Conservation (phyloP, 257 asterid genomes). For the Solanum ossicruentum region DNA sequence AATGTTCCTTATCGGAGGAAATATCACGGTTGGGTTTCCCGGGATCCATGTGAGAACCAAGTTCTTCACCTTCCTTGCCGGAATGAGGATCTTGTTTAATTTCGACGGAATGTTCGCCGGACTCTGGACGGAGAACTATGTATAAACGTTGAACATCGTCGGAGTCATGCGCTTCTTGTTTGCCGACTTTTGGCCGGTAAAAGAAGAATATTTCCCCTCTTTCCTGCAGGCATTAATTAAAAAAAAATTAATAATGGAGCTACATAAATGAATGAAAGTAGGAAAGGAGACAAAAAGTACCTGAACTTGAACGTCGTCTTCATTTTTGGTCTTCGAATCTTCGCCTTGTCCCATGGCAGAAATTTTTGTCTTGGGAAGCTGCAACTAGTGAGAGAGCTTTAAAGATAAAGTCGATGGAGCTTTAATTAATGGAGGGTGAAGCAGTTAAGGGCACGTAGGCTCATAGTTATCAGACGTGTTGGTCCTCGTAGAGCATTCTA, state of each 20-base stretch:
- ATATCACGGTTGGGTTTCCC: background rate
- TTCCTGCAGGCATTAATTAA: slow-evolving; percentile 16
- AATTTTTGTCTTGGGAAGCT: background rate
- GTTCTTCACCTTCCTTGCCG: slow-evolving; percentile 31
- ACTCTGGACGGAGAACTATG: slow-evolving; percentile 61
- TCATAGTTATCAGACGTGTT: background rate
- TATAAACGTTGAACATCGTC: slow-evolving; percentile 62
- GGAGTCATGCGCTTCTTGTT: slow-evolving; percentile 40
- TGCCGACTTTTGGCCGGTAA: slow-evolving; percentile 57
- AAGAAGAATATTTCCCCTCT: slow-evolving; percentile 77
- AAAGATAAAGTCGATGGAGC: background rate
- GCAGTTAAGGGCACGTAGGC: background rate
- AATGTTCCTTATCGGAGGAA: background rate
- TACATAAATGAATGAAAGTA: background rate
- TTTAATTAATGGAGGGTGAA: background rate
- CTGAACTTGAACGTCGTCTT: slow-evolving; percentile 32
- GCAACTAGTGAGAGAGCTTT: background rate
- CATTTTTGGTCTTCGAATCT: slow-evolving; percentile 31
- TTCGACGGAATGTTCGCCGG: slow-evolving; percentile 23
- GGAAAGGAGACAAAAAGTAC: background rate
- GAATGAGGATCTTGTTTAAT: slow-evolving; percentile 34
- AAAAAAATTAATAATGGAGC: background rate
- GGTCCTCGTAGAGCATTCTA: background rate
- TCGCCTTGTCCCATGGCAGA: slow-evolving; percentile 48
- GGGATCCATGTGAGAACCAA: background rate